These are phyloP conservation scores for Irpex sp. DNA, from an alignment of 1,284 basidiomycete genomes.

Conservation along the genomic window DNA sequence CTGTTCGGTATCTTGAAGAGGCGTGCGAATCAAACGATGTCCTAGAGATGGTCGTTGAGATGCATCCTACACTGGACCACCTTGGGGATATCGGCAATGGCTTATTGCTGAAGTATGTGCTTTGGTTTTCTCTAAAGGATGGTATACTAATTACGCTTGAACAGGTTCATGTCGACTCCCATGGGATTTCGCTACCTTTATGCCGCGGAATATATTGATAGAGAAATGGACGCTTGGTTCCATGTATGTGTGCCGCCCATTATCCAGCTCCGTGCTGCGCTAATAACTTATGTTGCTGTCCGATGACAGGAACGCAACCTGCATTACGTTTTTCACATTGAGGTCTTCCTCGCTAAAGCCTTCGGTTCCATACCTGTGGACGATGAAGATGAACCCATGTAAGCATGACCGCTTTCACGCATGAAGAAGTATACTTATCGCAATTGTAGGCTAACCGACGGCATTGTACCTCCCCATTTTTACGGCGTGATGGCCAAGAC, in stretches of 20 bases:
- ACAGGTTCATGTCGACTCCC: slow-evolving; percentile 91
- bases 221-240: slow-evolving; percentile 96
- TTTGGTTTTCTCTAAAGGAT: neutral
- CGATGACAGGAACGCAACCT: slow-evolving; percentile 72
- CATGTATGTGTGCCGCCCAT: slow-evolving; percentile 47
- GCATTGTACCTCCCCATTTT: slow-evolving; percentile 90
- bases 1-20: slow-evolving; percentile 85
- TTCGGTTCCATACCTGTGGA: slow-evolving; percentile 62
- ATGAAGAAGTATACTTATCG: slow-evolving; percentile 46
- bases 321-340: slow-evolving; percentile 82
- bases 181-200: slow-evolving; percentile 91
- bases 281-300: neutral
- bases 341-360: slow-evolving; percentile 77
- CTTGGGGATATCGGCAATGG: slow-evolving; percentile 90
- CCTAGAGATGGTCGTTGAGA: slow-evolving; percentile 87
- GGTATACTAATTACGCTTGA: slow-evolving; percentile 1
- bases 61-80: slow-evolving; percentile 93
- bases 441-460: slow-evolving; percentile 39
- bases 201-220: slow-evolving; percentile 87
- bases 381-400: slow-evolving; percentile 45
- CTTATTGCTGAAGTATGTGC: slow-evolving; percentile 74
- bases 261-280: neutral
- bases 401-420: neutral
- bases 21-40: slow-evolving; percentile 82
- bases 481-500: slow-evolving; percentile 98